Conservation (phyloP, 148 eudicot genomes). For the Cornus controversa region DNA sequence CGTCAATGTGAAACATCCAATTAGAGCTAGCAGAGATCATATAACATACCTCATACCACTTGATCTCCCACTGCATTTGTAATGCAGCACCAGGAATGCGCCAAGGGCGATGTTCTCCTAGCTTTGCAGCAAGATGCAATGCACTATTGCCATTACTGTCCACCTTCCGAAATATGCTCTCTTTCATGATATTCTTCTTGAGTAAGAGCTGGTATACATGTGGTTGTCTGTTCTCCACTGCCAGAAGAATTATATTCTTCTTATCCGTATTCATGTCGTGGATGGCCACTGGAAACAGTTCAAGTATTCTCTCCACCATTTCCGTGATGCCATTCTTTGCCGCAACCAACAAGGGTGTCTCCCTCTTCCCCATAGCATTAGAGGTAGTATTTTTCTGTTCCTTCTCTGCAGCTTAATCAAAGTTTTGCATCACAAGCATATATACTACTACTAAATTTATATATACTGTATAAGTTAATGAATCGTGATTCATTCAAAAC, state of each 20-base stretch:
- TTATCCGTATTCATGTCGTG: constrained; percentile 10
- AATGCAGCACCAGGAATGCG: constrained; percentile 12
- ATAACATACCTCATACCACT: constrained; percentile 21
- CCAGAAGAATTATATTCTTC: constrained; percentile 15
- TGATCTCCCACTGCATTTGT: constrained; percentile 27
- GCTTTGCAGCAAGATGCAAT: constrained; percentile 17
- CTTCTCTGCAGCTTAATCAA: no score
- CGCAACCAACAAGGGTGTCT: constrained; percentile 17
- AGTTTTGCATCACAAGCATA: no score
- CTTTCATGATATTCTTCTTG: neutral
- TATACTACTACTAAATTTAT: no score
- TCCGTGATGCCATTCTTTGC: constrained; percentile 16
- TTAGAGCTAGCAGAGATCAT: no score
- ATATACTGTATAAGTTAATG: no score
- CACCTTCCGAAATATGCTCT: neutral
- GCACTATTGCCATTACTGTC: constrained; percentile 16
- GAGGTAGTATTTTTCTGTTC: no score
- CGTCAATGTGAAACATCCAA: no score
- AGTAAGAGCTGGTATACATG: neutral
- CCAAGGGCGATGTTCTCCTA: constrained; percentile 8
- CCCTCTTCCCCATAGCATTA: neutral
- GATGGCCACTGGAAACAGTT: constrained; percentile 21
- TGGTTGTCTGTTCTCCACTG: constrained; percentile 20
- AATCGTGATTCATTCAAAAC: no score
- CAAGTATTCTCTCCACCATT: constrained; percentile 17